Evolutionary conservation across 2,329 filamentous ascomycete genomes (phyloP), one percentile per base, ranked within the genome.

Genomic region (Xylariaceae sp.): DNA sequence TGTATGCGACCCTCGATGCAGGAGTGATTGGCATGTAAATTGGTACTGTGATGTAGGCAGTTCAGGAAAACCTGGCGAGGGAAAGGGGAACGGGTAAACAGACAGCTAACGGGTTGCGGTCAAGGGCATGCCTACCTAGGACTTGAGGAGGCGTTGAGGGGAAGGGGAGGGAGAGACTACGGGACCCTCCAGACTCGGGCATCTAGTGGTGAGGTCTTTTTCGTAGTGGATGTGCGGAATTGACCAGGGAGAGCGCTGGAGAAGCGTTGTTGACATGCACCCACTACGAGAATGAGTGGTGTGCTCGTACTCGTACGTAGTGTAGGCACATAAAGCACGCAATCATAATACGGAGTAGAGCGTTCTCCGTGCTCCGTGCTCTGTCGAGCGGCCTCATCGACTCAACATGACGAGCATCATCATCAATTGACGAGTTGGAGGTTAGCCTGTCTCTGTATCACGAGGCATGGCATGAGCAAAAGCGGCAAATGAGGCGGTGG

Each of bases 361-460:
- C 23, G 23, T 30, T 30, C 23, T 30, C 23, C 23, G 23, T 30
- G 23, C 23, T 30, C 23, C 23, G 35, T 45, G 30, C 17, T 50
- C 15, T 13, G 48, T 50, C 34, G 23, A 50, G 18, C 44, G 48
- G 44, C 44, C 59, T 52, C 56, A 53, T 58, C 59, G 57, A 53
- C 54, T 62, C 47, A 30, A 61, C 51, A 57, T 54, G 53, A 53
- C 52, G 45, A 42, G 51, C 50, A 49, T 53, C 45, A 50, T 57
- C 55, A 45, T 57, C 55, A 51, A 57, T 54, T 53, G 23, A 51
- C 48, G 49, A 56, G 62, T 62, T 63, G 59, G 62, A 63, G 62
- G 54, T 59, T 63, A 62, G 62, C 59, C 53, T 58, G 52, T 10
- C 49, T 47, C 34, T 57, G 55, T 53, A 52, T 55, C 56, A 30